Base-by-base conservation (phyloP, 768 basidiomycete species). In the Trametes coccinea region DNA sequence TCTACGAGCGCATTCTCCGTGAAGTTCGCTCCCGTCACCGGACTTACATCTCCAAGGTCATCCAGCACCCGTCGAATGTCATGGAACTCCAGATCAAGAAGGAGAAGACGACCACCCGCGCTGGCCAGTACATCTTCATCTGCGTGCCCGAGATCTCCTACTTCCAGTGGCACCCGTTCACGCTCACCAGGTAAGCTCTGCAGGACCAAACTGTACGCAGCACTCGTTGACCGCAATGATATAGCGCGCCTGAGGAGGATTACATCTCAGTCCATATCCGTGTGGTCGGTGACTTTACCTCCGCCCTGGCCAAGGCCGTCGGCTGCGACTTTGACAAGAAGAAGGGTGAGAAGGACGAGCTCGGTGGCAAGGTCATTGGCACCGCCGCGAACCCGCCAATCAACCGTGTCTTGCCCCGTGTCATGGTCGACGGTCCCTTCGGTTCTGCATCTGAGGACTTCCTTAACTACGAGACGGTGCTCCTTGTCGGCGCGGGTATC, bases 101-200 rank as follows among this genome's bases (percentile, higher is more conserved):
- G 76, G 95, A 97, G 71, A 90, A 89, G 77, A 93, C 86, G 0
- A 87, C 79, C 1, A 86, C 84, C 31, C 82, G 88, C 10, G 93
- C 94, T 1, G 94, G 94, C 17, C 92, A 96, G 73, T 98, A 97
- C 75, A 92, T 98, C 73, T 95, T 96, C 80, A 74, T 97, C 51
- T 88, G 80, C 65, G 94, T 92, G 77, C 95, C 95, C 8, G 91
- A 93, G 74, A 80, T 98, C 48, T 93, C 90, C 17, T 96, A 93
- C 78, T 95, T 90, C 81, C 93, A 97, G 72, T 98, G 94, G 91
- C 95, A 98, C 71, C 94, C 95, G 8, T 97, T 97, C 82, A 96
- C 95, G 14, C 84, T 97, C 62, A 96, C 93, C 37, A 89, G 87
- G 87, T 86, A 54, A 17, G 75, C 73, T 22, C 22, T 22, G 22